A percentile compares a stretch with the other conserved stretches of the same genome.
Evolutionary conservation across 305 asterid genomes (phyloP).

Genomic region (Galium porrigens): DNA sequence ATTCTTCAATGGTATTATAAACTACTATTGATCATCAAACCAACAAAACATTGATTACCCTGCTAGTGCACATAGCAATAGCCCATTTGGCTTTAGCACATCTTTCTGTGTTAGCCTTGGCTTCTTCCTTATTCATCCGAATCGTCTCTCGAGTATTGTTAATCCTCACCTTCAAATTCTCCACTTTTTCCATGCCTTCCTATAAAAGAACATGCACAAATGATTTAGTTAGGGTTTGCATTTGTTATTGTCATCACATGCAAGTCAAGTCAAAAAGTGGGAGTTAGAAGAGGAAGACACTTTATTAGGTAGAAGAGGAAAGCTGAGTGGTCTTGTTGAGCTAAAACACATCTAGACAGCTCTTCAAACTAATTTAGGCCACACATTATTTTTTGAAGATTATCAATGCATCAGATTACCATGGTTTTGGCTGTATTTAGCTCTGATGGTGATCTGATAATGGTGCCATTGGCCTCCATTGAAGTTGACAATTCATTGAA

Average conservation of each 20-base stretch:
- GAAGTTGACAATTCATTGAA: conserved; percentile 26
- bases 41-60: conserved; percentile 25
- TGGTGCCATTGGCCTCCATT: conserved; percentile 17
- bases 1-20: background rate
- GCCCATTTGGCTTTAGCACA: conserved; percentile 45
- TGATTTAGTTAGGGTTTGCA: background rate
- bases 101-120: conserved; percentile 23
- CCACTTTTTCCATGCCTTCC: conserved; percentile 5
- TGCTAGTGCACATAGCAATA: conserved; percentile 26
- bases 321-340: conserved; percentile 13
- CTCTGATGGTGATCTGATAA: conserved; percentile 14
- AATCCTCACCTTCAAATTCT: conserved; percentile 3
- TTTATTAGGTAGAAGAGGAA: conserved; percentile 3
- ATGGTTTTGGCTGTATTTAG: conserved; percentile 21
- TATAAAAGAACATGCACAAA: background rate
- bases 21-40: background rate
- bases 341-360: background rate
- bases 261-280: conserved; percentile 8
- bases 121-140: background rate
- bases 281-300: conserved; percentile 10
- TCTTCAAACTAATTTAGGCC: conserved; percentile 12
- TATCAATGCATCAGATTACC: conserved; percentile 22
- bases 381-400: conserved; percentile 8
- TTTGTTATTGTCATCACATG: conserved; percentile 4
- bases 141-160: conserved; percentile 4